These are phyloP conservation scores for Suhomyces pyralidae DNA, from an alignment of 805 yeast genomes.

Conservation along the genomic window DNA sequence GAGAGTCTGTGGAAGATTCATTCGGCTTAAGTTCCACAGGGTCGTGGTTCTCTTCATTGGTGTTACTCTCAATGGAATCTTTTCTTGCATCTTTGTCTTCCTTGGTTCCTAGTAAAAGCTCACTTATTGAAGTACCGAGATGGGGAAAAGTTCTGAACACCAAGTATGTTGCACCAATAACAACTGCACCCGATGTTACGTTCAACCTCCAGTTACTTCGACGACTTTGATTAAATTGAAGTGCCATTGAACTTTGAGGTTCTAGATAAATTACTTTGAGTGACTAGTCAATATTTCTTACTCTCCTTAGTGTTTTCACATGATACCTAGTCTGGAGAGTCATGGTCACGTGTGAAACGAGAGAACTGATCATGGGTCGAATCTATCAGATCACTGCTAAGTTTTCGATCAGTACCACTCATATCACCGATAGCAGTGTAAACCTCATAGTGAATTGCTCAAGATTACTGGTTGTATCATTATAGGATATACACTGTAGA, in stretches of 20 bases:
- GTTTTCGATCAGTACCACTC: neutral
- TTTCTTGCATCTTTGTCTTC: constrained; percentile 2
- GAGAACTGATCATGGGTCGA: neutral
- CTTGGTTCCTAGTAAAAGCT: constrained; percentile 20
- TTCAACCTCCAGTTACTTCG: constrained; percentile 11
- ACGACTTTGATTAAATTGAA: constrained; percentile 16
- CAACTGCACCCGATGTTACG: constrained; percentile 38
- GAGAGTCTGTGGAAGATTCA: neutral
- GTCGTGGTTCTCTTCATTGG: constrained; percentile 19
- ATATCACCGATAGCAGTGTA: neutral
- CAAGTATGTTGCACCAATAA: constrained; percentile 42
- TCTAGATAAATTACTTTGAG: neutral
- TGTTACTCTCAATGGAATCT: neutral
- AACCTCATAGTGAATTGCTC: neutral
- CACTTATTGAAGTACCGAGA: constrained; percentile 26
- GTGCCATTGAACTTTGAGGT: constrained; percentile 15
- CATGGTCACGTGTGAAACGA: neutral
- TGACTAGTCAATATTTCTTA: neutral
- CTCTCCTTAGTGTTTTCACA: neutral
- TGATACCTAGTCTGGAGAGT: neutral
- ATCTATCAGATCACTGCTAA: neutral
- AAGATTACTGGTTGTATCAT: neutral
- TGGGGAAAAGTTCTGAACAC: constrained; percentile 52
- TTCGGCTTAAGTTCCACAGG: constrained; percentile 20
- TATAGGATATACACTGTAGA: neutral